These are phyloP conservation scores for Rhizopogon sp. DNA, from an alignment of 768 basidiomycete genomes.

Conservation along the genomic window DNA sequence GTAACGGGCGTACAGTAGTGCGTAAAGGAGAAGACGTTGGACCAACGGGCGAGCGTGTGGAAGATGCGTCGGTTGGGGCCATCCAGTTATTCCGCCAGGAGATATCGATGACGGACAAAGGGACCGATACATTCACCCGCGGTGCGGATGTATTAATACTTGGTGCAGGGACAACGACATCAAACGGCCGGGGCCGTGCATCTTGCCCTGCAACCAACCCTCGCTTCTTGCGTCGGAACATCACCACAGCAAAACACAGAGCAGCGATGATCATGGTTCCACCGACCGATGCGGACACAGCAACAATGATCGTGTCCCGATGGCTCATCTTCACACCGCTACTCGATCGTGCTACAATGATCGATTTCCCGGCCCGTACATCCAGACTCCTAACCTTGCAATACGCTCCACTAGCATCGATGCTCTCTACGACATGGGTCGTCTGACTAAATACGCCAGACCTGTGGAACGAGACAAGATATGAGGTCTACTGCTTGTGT, in stretches of 20 bases:
- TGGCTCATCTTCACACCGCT: not conserved
- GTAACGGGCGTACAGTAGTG: not conserved
- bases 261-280: conserved; percentile 13
- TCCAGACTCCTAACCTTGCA: not conserved
- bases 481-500: not conserved
- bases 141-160: not conserved
- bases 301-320: conserved; percentile 8
- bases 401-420: conserved; percentile 3
- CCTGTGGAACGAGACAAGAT: conserved; percentile 18
- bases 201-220: conserved; percentile 15
- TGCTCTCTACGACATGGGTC: conserved; percentile 1
- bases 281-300: conserved; percentile 17
- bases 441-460: conserved; percentile 30
- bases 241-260: conserved; percentile 13
- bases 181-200: conserved; percentile 21
- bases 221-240: conserved; percentile 11
- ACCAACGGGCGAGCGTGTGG: not conserved
- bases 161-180: conserved; percentile 7
- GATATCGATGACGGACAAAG: conserved; percentile 1
- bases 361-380: not conserved
- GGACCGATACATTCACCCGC: not conserved
- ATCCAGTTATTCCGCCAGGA: conserved; percentile 2
- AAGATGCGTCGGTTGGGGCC: not conserved
- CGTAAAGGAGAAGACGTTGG: not conserved
- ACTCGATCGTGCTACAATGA: not conserved